phyloP scores from a whole-genome alignment of 805 yeast species.

The Kodamaea jinghongensis region DNA sequence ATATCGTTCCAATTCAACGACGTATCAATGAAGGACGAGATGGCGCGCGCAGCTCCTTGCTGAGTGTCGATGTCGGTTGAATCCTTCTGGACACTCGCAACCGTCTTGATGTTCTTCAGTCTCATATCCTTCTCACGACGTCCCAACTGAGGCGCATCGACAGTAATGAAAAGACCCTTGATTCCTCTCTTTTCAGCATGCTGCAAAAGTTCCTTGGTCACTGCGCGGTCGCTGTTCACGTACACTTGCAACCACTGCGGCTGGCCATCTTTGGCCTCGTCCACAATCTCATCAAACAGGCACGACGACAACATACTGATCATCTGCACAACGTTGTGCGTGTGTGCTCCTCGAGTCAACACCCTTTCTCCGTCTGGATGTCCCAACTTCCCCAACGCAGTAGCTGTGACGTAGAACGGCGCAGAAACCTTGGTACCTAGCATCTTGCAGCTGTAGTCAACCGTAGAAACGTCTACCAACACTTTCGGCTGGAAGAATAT shows the following conservation, averaged over 20 bases:
- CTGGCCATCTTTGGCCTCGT: conserved; percentile 54
- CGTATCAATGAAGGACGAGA: conserved; percentile 43
- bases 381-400: conserved; percentile 89
- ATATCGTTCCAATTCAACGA: conserved; percentile 38
- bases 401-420: conserved; percentile 89
- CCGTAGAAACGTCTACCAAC: conserved; percentile 72
- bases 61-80: conserved; percentile 27
- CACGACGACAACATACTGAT: conserved; percentile 89
- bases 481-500: conserved; percentile 84
- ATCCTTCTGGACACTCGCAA: conserved; percentile 24
- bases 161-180: conserved; percentile 52
- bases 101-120: conserved; percentile 27
- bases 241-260: conserved; percentile 51
- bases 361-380: conserved; percentile 91
- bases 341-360: conserved; percentile 78
- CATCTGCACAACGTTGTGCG: conserved; percentile 76
- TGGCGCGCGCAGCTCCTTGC: conserved; percentile 30
- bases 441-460: conserved; percentile 70
- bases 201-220: conserved; percentile 28
- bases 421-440: conserved; percentile 66
- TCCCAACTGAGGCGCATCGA: conserved; percentile 55
- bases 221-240: conserved; percentile 38
- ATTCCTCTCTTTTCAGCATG: conserved; percentile 40
- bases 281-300: conserved; percentile 81
- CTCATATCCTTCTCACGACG: conserved; percentile 51